A percentile compares a stretch with the other conserved stretches of the same genome.
Evolutionary conservation across 179 eudicot genomes (phyloP).

Genomic region (Spinacia oleracea): DNA sequence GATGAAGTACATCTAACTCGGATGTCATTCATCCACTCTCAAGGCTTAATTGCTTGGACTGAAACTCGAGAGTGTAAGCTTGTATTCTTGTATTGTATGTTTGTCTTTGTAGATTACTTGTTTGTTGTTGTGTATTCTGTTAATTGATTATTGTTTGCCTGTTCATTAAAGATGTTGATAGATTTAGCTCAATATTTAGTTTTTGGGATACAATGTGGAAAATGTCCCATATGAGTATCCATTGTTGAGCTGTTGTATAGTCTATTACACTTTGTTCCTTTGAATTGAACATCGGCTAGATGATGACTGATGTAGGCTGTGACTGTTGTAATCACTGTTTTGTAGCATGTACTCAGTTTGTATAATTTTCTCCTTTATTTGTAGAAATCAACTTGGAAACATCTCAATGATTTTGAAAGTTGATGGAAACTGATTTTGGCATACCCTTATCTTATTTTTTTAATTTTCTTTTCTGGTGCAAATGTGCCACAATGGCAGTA

Average conservation of each 20-base stretch:
- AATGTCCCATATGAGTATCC: slow-evolving; percentile 11
- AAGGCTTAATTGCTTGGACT: slow-evolving; percentile 7
- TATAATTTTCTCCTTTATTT: background rate
- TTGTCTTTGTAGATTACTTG: slow-evolving; percentile 22
- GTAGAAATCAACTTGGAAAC: slow-evolving; percentile 1
- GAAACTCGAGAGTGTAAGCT: slow-evolving; percentile 20
- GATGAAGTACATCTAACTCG: slow-evolving; percentile 21
- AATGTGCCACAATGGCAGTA: too few species aligned
- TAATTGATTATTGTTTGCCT: slow-evolving; percentile 16
- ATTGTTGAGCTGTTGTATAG: slow-evolving; percentile 22
- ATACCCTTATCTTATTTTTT: too few species aligned
- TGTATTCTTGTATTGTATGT: slow-evolving; percentile 8
- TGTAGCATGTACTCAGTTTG: slow-evolving; percentile 9
- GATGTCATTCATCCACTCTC: slow-evolving; percentile 14
- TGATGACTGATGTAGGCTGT: slow-evolving; percentile 16
- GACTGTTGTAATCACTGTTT: slow-evolving; percentile 13
- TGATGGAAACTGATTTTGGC: too few species aligned
- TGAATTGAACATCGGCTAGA: slow-evolving; percentile 21
- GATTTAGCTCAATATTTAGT: slow-evolving; percentile 7
- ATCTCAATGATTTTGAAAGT: too few species aligned
- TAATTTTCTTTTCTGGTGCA: too few species aligned
- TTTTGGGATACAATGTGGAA: slow-evolving; percentile 3
- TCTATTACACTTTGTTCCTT: slow-evolving; percentile 15
- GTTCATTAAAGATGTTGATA: slow-evolving; percentile 30
- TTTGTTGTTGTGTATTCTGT: slow-evolving; percentile 16